Conservation (phyloP, 768 basidiomycete species). For the Lactifluus volemus region DNA sequence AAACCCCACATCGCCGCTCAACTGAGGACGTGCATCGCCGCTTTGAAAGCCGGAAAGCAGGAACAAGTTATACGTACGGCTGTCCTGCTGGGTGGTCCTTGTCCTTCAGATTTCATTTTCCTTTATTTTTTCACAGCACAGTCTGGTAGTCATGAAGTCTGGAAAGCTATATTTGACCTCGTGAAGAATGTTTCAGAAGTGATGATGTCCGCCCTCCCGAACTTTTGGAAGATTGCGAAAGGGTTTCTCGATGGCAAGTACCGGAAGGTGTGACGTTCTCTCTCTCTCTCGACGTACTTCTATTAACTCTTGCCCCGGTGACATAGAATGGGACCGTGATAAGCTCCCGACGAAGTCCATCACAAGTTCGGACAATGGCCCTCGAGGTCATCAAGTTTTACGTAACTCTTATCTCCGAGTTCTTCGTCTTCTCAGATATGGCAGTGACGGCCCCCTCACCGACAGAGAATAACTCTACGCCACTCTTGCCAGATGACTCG, state of each 20-base stretch:
- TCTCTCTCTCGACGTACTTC: neutral
- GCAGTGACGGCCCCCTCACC: constrained; percentile 51
- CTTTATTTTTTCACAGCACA: constrained; percentile 40
- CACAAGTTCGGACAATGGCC: constrained; percentile 81
- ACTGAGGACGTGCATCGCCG: constrained; percentile 49
- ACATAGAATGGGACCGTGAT: constrained; percentile 24
- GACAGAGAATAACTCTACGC: constrained; percentile 30
- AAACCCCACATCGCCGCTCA: constrained; percentile 43
- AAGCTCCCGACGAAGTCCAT: constrained; percentile 65
- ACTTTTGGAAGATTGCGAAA: constrained; percentile 89
- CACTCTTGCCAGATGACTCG: constrained; percentile 62
- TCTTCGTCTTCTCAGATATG: constrained; percentile 77
- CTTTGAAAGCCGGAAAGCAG: constrained; percentile 54
- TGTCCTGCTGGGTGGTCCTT: neutral
- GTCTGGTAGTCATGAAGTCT: constrained; percentile 64
- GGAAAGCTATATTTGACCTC: constrained; percentile 71
- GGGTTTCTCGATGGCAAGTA: constrained; percentile 91
- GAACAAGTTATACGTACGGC: constrained; percentile 53
- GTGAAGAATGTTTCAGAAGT: constrained; percentile 84
- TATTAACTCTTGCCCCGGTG: neutral
- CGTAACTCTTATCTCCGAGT: constrained; percentile 74
- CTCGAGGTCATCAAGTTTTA: constrained; percentile 81
- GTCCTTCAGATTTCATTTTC: neutral
- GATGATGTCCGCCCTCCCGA: constrained; percentile 76
- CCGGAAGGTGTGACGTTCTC: constrained; percentile 50